Conservation (phyloP, 768 basidiomycete genomes). For the Tylopilus plumbeoviolaceoides region DNA sequence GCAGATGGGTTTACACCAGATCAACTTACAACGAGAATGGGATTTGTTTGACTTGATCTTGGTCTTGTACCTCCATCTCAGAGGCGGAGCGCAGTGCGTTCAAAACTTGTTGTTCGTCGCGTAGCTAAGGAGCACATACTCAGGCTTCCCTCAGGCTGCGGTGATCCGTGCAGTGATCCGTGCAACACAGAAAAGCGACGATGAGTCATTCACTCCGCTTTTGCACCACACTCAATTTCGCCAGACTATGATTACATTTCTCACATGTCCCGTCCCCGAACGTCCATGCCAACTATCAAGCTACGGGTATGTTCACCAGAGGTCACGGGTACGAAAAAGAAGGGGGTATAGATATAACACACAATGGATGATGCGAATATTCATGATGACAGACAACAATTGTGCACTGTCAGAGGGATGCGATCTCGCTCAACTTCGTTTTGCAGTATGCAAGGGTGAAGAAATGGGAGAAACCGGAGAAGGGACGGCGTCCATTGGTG, state of each 20-base stretch:
- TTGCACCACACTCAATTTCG: not conserved
- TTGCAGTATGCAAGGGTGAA: conserved; percentile 24
- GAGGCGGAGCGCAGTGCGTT: too few relatives aligned
- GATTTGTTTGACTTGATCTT: conserved; percentile 19
- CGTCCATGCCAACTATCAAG: conserved; percentile 3
- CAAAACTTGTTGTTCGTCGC: too few relatives aligned
- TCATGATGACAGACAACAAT: conserved; percentile 2
- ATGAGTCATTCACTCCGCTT: not conserved
- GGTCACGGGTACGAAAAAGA: conserved; percentile 6
- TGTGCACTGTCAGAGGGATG: not conserved
- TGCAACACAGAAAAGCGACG: not conserved
- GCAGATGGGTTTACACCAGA: not conserved
- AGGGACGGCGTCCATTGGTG: conserved; percentile 9
- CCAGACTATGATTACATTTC: not conserved
- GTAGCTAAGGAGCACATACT: not conserved
- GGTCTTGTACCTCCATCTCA: conserved; percentile 14
- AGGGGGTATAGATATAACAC: conserved; percentile 27
- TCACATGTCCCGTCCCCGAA: not conserved
- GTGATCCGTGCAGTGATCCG: not conserved
- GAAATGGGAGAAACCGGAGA: conserved; percentile 14
- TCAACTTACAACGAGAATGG: conserved; percentile 44
- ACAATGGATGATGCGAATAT: conserved; percentile 15
- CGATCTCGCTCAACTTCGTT: conserved; percentile 16
- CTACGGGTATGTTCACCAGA: conserved; percentile 22
- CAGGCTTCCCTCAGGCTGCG: too few relatives aligned